phyloP scores from a whole-genome alignment of 305 asterid species.

The Ajuga reptans region DNA sequence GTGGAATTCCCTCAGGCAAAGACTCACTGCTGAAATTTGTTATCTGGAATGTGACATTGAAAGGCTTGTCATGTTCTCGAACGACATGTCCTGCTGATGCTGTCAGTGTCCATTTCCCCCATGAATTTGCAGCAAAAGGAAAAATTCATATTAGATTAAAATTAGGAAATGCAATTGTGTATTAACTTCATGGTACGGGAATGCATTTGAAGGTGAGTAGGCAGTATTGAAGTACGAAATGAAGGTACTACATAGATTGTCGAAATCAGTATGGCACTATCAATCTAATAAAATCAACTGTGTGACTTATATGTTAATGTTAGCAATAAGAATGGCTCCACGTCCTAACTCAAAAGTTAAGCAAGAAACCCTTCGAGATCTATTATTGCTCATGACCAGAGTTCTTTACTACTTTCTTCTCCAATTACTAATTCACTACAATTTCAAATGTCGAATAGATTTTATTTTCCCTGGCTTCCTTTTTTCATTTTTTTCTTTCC shows the following conservation, averaged over 20 bases:
- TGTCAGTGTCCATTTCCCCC: slow-evolving; percentile 12
- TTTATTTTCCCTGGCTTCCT: background rate
- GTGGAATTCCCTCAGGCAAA: slow-evolving; percentile 18
- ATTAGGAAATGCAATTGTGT: background rate
- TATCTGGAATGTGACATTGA: background rate
- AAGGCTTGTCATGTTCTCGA: slow-evolving; percentile 16
- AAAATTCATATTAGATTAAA: background rate
- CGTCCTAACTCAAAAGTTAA: background rate
- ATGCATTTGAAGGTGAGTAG: background rate
- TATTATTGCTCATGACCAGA: background rate
- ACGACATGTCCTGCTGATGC: slow-evolving; percentile 17
- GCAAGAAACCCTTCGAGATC: background rate
- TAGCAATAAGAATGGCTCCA: background rate
- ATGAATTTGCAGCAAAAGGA: background rate
- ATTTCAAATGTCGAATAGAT: background rate
- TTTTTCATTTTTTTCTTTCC: background rate
- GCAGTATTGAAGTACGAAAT: background rate
- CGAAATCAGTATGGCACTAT: background rate
- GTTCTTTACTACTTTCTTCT: background rate
- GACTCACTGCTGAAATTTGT: slow-evolving; percentile 18
- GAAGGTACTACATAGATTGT: background rate
- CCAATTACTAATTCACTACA: background rate
- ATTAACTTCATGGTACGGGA: background rate
- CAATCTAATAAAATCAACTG: background rate
- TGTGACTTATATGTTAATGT: background rate